Evolutionary conservation across 352 stramenopile genomes (phyloP).

Genomic region (Phytopythium helicoides): DNA sequence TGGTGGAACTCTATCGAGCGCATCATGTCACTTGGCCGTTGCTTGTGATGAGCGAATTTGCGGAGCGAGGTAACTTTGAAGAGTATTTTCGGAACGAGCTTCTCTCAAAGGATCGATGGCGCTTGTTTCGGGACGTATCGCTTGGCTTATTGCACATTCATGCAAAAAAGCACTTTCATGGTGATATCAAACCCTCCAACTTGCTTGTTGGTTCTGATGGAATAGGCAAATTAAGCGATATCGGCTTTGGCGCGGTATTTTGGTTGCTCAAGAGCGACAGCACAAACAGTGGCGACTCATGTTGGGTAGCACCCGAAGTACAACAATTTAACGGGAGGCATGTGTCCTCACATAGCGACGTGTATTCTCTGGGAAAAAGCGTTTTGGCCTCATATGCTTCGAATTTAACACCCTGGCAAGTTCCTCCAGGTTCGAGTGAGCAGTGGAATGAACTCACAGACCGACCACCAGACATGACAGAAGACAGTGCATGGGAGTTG

Average conservation of each 20-base stretch:
- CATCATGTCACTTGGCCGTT: no score
- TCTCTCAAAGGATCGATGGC: neutral
- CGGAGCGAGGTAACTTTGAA: neutral
- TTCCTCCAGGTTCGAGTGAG: neutral
- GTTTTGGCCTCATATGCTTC: neutral
- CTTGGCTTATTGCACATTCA: neutral
- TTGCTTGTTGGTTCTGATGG: neutral
- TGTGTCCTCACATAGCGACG: neutral
- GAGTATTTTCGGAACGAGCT: neutral
- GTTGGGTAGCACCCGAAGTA: neutral
- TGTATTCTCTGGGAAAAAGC: constrained; percentile 3
- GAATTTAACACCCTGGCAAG: neutral
- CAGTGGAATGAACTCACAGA: neutral
- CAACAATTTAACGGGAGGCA: no score
- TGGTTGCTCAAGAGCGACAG: no score
- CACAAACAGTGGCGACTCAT: no score
- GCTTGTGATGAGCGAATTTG: neutral
- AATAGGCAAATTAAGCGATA: neutral
- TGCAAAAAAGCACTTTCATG: neutral
- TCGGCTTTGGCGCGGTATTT: neutral
- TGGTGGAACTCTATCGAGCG: no score
- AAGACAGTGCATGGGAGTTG: neutral
- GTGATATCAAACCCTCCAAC: neutral
- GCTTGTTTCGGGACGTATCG: neutral
- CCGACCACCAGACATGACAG: neutral